Percentiles rank a stretch among this genome's conserved stretches.
Evolutionary conservation across 208 protist genomes (phyloP).

Genomic region (Crithidia brevicula): DNA sequence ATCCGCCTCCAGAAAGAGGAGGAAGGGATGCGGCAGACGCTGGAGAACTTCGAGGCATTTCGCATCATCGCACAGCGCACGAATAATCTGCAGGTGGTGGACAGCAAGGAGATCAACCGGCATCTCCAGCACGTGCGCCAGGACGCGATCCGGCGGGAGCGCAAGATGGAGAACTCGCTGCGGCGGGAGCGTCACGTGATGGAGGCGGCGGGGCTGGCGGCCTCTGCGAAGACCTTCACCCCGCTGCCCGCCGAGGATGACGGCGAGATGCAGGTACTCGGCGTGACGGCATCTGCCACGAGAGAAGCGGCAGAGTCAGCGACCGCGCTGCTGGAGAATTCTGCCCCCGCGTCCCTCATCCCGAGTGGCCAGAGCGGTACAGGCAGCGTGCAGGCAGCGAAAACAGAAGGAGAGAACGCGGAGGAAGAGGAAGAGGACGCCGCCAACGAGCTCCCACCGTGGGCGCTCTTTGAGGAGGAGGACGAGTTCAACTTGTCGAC

Average conservation of each 20-base stretch:
- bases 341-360: neutral
- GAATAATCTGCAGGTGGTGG: slow-evolving; percentile 91
- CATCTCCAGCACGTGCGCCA: slow-evolving; percentile 70
- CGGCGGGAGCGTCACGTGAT: slow-evolving; percentile 75
- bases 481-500: slow-evolving; percentile 87
- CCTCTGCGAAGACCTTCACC: slow-evolving; percentile 67
- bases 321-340: neutral
- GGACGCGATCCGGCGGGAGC: slow-evolving; percentile 58
- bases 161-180: slow-evolving; percentile 50
- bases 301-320: neutral
- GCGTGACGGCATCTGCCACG: slow-evolving; percentile 34
- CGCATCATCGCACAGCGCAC: slow-evolving; percentile 89
- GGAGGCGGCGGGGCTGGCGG: slow-evolving; percentile 60
- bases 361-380: neutral
- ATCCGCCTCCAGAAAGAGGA: slow-evolving; percentile 74
- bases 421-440: slow-evolving; percentile 4
- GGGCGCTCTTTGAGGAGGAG: slow-evolving; percentile 73
- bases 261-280: slow-evolving; percentile 37
- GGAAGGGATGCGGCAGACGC: slow-evolving; percentile 78
- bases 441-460: slow-evolving; percentile 78
- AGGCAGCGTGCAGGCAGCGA: neutral
- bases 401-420: slow-evolving; percentile 2
- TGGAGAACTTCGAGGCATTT: slow-evolving; percentile 89
- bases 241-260: slow-evolving; percentile 18
- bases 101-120: slow-evolving; percentile 89